Base-by-base conservation (phyloP, 306 rosid genomes). In the Bauhinia variegata region DNA sequence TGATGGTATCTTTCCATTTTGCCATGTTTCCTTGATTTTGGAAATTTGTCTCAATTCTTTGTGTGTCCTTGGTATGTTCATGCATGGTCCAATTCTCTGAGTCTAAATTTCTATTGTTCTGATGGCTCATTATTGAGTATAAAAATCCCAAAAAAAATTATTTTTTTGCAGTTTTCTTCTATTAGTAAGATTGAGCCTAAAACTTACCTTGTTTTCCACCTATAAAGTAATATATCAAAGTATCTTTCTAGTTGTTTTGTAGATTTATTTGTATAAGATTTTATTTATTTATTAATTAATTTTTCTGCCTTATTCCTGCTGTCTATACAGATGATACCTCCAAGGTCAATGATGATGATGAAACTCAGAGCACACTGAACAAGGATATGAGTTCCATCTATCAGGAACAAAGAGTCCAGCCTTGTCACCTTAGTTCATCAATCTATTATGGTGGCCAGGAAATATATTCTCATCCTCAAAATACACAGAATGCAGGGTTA, bases 361-460 rank as follows among this genome's bases (percentile, higher is more conserved):
- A 78, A 71, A 75, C 77, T 74, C 83, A 66, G 75, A 77, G 36
- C 72, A 67, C 39, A 42, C 43, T 17, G 70, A 60, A 66, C 10
- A 73, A 68, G 70, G 96, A 90, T 62, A 60, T 34, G 77, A 82
- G 81, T 61, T 75, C 80, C 68, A 60, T 86, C 31, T 90, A 83
- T 78, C 78, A 77, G 60, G 96, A 93, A 5, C 95, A 93, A 67
- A 82, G 81, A 80, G 81, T 78, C 41, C 90, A 86, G 34, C 99
- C 97, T 44, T 93, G 97, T 73, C 88, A 80, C 38, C 91, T 93
- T 63, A 86, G 97, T 42, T 93, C 97, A 61, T 93, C 99, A 46
- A 88, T 93, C 82, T 87, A 85, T 44, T 93, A 93, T 65, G 97
- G 99, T 49, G 99, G 97, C 74, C 97, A 82, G 66, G 99, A 93